Percentiles rank a stretch among this genome's conserved stretches.
These are phyloP conservation scores for Ramichloridium luteum DNA, from an alignment of 2,329 filamentous ascomycete species.

Conservation along the genomic window DNA sequence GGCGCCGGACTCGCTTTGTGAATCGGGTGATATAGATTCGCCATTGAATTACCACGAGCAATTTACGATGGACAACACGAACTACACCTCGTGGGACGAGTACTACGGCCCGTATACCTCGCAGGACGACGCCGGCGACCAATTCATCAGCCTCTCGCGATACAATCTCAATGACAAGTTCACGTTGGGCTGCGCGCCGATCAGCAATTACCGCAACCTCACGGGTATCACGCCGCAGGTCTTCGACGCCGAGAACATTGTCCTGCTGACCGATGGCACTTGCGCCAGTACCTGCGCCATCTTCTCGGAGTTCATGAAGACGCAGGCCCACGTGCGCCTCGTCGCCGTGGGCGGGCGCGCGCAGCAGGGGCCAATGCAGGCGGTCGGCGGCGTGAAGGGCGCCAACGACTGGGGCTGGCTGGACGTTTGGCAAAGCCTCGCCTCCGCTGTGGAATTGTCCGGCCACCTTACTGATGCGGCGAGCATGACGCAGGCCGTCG, in stretches of 20 bases:
- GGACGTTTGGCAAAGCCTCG: too few relatives aligned
- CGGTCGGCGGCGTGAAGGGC: conserved; percentile 30
- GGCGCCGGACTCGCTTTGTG: background rate
- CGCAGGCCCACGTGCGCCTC: conserved; percentile 26
- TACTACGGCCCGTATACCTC: conserved; percentile 24
- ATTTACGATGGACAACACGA: conserved; percentile 2
- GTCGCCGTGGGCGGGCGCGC: conserved; percentile 30
- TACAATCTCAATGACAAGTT: conserved; percentile 21
- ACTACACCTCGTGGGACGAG: conserved; percentile 24
- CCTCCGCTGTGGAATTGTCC: too few relatives aligned
- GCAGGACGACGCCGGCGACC: conserved; percentile 20
- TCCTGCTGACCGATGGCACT: conserved; percentile 31
- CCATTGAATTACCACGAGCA: conserved; percentile 15
- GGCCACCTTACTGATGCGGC: conserved; percentile 1
- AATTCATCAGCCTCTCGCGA: conserved; percentile 26
- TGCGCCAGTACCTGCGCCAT: conserved; percentile 33
- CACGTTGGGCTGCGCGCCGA: conserved; percentile 1
- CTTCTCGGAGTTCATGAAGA: conserved; percentile 30
- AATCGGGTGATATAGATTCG: background rate
- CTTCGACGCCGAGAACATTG: conserved; percentile 29
- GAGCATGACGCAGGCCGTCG: conserved; percentile 1
- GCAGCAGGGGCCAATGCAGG: conserved; percentile 29
- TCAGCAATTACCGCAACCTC: conserved; percentile 9
- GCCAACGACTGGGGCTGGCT: conserved; percentile 20
- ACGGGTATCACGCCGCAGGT: conserved; percentile 23